A percentile compares a stretch with the other conserved stretches of the same genome.
phyloP scores from a whole-genome alignment of 768 basidiomycete species.

The Tulasnella sp. region DNA sequence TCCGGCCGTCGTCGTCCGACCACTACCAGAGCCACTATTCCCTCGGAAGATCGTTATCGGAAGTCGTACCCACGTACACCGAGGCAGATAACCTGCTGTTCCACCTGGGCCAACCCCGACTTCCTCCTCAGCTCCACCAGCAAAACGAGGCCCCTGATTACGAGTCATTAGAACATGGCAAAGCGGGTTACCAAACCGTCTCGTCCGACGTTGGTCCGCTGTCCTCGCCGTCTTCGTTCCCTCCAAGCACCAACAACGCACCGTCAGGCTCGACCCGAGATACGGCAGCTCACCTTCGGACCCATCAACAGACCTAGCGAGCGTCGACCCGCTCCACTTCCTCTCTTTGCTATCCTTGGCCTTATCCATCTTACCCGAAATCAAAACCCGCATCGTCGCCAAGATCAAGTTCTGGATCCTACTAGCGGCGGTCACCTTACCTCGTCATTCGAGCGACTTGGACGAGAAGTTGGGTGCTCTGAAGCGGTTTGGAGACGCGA shows the following conservation, averaged over 20 bases:
- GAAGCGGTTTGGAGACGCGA: background rate
- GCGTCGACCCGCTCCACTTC: slow-evolving; percentile 21
- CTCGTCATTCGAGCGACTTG: background rate
- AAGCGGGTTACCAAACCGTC: background rate
- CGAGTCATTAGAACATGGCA: background rate
- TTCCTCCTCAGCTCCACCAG: background rate
- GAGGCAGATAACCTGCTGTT: background rate
- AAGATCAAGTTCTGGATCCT: background rate
- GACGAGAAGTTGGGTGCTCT: background rate
- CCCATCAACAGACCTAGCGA: background rate
- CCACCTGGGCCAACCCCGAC: background rate
- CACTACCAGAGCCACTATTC: background rate
- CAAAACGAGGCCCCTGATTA: background rate
- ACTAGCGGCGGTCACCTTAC: background rate
- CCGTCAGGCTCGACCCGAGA: background rate
- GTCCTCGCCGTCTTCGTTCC: background rate
- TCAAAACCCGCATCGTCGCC: slow-evolving; percentile 7
- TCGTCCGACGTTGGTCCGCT: background rate
- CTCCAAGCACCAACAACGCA: background rate
- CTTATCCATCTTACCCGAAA: slow-evolving; percentile 20
- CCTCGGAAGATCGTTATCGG: background rate
- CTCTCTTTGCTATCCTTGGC: slow-evolving; percentile 18
- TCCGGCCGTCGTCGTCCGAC: background rate
- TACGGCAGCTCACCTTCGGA: background rate
- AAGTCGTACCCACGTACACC: background rate